Evolutionary conservation across 164 flowering plant species (phyloP).

Genomic region (Warburgia ugandensis): DNA sequence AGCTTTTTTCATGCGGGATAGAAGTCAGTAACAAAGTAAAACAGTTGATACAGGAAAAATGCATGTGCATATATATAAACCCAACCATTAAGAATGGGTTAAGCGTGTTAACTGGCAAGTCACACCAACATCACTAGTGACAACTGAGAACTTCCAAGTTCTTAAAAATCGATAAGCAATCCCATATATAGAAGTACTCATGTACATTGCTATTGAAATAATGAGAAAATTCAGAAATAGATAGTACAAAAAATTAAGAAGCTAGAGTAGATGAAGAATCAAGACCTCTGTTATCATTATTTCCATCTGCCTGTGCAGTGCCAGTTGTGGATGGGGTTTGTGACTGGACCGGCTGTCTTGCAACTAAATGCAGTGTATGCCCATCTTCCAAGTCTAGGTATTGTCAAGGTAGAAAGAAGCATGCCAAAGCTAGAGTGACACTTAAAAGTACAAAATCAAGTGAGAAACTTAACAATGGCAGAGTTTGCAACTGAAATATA

Average conservation of each 20-base stretch:
- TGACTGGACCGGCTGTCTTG: constrained; percentile 62
- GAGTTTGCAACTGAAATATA: not conserved
- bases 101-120: too few species aligned
- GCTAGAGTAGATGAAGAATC: not conserved
- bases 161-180: too few species aligned
- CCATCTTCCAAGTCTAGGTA: constrained; percentile 80
- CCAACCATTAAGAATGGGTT: too few species aligned
- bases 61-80: too few species aligned
- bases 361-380: constrained; percentile 86
- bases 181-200: too few species aligned
- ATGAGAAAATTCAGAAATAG: too few species aligned
- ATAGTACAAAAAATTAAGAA: not conserved
- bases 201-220: too few species aligned
- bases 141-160: too few species aligned
- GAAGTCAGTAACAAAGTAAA: too few species aligned
- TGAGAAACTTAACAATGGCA: not conserved
- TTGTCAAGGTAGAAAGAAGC: constrained; percentile 25
- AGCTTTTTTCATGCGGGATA: too few species aligned
- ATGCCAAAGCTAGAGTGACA: not conserved
- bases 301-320: constrained; percentile 38
- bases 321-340: constrained; percentile 42
- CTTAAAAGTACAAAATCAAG: not conserved
- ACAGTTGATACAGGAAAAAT: too few species aligned
- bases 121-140: too few species aligned
- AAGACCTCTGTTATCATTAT: constrained; percentile 39